Percentiles rank a stretch among this genome's conserved stretches.
Evolutionary conservation across 805 yeast species (phyloP).

Genomic region (Candida pseudoglaebosa): DNA sequence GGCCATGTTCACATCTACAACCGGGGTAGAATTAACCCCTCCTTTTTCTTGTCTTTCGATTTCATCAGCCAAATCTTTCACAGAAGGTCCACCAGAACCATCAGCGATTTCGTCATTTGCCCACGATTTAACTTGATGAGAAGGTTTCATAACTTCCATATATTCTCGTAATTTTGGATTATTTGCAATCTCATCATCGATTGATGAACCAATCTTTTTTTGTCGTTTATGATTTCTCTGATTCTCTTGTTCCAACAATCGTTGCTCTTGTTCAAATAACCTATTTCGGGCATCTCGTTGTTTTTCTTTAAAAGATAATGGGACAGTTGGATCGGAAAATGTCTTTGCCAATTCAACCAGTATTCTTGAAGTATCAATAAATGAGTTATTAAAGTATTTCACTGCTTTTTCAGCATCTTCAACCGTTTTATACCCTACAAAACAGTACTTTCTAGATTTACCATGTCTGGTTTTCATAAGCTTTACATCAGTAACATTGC

Average conservation of each 20-base stretch:
- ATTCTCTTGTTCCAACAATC: constrained; percentile 34
- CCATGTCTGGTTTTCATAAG: constrained; percentile 79
- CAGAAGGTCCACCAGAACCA: constrained; percentile 43
- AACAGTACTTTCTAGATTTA: constrained; percentile 88
- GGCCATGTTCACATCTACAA: constrained; percentile 28
- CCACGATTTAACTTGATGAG: constrained; percentile 70
- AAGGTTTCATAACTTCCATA: constrained; percentile 78
- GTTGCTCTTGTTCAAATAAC: constrained; percentile 39
- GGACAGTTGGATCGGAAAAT: constrained; percentile 78
- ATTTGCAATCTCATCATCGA: constrained; percentile 59
- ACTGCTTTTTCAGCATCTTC: constrained; percentile 79
- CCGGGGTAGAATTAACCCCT: constrained; percentile 6
- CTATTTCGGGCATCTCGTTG: constrained; percentile 44
- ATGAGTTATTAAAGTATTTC: constrained; percentile 68
- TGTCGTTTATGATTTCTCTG: constrained; percentile 36
- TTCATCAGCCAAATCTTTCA: constrained; percentile 41
- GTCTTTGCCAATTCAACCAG: constrained; percentile 81
- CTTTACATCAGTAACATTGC: constrained; percentile 83
- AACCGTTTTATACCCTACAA: constrained; percentile 75
- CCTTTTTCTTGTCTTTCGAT: constrained; percentile 23
- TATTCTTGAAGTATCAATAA: constrained; percentile 76
- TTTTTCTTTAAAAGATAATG: constrained; percentile 49
- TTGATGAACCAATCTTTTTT: constrained; percentile 26
- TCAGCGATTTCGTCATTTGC: constrained; percentile 55
- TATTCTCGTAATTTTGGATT: constrained; percentile 75